Percentiles rank a stretch among this genome's conserved stretches.
Evolutionary conservation across 345 rosid species (phyloP).

Genomic region (Isatis tinctoria): DNA sequence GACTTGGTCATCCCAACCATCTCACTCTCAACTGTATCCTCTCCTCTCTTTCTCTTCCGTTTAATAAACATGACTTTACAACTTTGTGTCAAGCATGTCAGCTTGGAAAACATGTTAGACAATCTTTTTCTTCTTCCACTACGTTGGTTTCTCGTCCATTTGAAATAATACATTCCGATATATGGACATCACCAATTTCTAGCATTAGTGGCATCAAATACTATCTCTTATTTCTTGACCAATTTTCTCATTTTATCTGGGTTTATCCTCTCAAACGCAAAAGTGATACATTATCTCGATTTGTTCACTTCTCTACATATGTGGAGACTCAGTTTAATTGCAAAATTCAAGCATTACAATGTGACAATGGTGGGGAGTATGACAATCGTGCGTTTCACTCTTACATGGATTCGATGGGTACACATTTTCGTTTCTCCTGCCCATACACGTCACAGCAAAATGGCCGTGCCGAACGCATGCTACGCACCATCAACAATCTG

Average conservation of each 20-base stretch:
- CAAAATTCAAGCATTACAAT: background rate
- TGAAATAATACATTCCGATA: background rate
- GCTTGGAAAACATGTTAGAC: background rate
- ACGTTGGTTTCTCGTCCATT: background rate
- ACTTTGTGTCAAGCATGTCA: background rate
- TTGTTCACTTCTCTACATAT: background rate
- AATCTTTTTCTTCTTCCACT: background rate
- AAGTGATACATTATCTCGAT: background rate
- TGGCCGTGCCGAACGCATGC: too few relatives aligned
- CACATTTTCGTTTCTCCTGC: too few relatives aligned
- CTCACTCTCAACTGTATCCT: too few relatives aligned
- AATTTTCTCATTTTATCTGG: background rate
- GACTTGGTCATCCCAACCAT: background rate
- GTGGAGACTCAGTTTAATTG: background rate
- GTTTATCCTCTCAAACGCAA: background rate
- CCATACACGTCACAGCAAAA: too few relatives aligned
- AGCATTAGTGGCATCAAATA: background rate
- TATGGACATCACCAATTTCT: background rate
- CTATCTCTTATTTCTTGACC: background rate
- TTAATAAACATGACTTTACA: background rate
- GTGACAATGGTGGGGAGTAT: background rate
- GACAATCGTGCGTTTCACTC: too few relatives aligned
- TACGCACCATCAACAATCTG: too few relatives aligned
- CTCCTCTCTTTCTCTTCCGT: too few relatives aligned
- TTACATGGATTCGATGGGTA: rapidly evolving